Conservation (phyloP, 257 asterid genomes). For the Plectranthus barbatus region DNA sequence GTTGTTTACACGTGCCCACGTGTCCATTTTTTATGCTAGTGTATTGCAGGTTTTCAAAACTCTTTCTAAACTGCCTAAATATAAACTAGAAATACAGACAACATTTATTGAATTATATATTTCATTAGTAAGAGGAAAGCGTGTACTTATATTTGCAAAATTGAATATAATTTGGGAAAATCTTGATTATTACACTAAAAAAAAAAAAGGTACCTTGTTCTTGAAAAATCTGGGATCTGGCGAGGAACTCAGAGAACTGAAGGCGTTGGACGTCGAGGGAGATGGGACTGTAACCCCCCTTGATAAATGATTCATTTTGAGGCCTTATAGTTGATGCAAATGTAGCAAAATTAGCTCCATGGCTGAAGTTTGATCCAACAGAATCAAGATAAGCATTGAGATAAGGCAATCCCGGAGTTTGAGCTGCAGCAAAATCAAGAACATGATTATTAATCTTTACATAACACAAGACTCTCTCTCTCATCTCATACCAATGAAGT, state of each 20-base stretch:
- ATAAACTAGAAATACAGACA: no score
- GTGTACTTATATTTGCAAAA: no score
- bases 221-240: slow-evolving; percentile 45
- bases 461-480: no score
- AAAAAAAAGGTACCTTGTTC: slow-evolving; percentile 31
- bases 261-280: slow-evolving; percentile 51
- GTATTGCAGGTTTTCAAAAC: no score
- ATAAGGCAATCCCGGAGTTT: slow-evolving; percentile 43
- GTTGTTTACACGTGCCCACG: no score
- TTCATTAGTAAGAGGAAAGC: no score
- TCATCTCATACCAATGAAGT: slow-evolving; percentile 6
- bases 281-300: slow-evolving; percentile 73
- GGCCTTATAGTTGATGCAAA: slow-evolving; percentile 83
- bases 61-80: no score
- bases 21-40: no score
- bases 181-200: no score
- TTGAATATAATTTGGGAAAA: no score
- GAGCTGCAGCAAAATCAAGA: slow-evolving; percentile 31
- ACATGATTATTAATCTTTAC: no score
- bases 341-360: slow-evolving; percentile 83
- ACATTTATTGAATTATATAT: no score
- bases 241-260: slow-evolving; percentile 47
- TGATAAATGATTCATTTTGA: slow-evolving; percentile 52
- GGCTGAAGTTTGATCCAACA: slow-evolving; percentile 71
- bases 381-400: slow-evolving; percentile 72